Percentiles rank a stretch among this genome's conserved stretches.
These are phyloP conservation scores for Rhodotorula sphaerocarpa DNA, from an alignment of 768 basidiomycete species.

Conservation along the genomic window DNA sequence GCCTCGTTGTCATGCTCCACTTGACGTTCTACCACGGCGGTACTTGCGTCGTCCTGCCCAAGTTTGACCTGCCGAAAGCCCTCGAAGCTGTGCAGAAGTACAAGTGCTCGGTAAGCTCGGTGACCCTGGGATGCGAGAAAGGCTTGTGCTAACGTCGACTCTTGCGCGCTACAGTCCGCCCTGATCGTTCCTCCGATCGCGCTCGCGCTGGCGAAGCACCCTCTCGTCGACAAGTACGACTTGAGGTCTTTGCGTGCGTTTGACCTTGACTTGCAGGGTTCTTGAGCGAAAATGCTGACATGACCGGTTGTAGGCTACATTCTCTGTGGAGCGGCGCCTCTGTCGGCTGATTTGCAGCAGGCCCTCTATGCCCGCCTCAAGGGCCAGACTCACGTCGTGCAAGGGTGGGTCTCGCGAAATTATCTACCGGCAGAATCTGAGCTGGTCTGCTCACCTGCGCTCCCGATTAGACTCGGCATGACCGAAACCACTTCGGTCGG, in stretches of 20 bases:
- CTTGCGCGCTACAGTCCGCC: too few species aligned
- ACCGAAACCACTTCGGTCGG: conserved; percentile 65
- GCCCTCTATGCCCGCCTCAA: conserved; percentile 47
- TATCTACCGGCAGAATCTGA: too few species aligned
- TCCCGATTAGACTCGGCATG: not conserved
- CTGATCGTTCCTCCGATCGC: conserved; percentile 77
- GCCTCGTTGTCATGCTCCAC: conserved; percentile 55
- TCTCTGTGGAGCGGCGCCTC: conserved; percentile 71
- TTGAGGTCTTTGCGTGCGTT: conserved; percentile 50
- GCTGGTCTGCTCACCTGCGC: not conserved
- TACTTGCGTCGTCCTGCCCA: conserved; percentile 51
- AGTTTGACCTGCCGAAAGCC: conserved; percentile 64
- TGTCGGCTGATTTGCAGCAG: conserved; percentile 57
- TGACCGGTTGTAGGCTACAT: conserved; percentile 43
- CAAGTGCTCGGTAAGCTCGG: conserved; percentile 48
- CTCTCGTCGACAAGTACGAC: conserved; percentile 58
- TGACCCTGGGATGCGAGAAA: too few species aligned
- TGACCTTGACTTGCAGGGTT: too few species aligned
- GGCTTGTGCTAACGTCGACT: too few species aligned
- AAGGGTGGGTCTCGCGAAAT: conserved; percentile 14
- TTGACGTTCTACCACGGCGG: conserved; percentile 52
- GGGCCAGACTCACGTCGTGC: conserved; percentile 12
- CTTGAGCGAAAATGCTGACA: not conserved
- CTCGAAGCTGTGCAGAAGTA: conserved; percentile 61
- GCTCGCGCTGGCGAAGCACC: conserved; percentile 62